These are phyloP conservation scores for Pseudogymnoascus verrucosus DNA, from an alignment of 2,329 filamentous ascomycete genomes.

Conservation along the genomic window DNA sequence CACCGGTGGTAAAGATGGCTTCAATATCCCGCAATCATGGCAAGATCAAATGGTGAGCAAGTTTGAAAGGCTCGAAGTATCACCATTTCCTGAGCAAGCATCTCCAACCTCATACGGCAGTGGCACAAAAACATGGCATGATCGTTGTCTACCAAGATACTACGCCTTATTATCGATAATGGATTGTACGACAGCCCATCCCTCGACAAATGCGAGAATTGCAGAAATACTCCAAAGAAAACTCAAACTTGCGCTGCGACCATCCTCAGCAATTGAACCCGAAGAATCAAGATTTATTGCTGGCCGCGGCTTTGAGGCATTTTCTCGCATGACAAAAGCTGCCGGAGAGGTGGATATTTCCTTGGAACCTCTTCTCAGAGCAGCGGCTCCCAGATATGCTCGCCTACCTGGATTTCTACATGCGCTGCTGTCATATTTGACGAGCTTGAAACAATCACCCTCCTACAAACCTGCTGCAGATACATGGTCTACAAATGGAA, in stretches of 20 bases:
- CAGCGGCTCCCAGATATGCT: constrained; percentile 58
- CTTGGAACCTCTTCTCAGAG: constrained; percentile 58
- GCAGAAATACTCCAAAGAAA: constrained; percentile 58
- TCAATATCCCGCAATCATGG: constrained; percentile 57
- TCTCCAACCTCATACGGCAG: constrained; percentile 45
- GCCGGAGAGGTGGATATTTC: constrained; percentile 49
- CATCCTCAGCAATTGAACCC: constrained; percentile 49
- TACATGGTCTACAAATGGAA: constrained; percentile 12
- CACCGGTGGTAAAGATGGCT: constrained; percentile 43
- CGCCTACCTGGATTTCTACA: constrained; percentile 59
- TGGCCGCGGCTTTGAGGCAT: constrained; percentile 66
- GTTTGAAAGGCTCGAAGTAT: constrained; percentile 57
- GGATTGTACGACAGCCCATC: constrained; percentile 53
- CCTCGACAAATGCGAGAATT: constrained; percentile 58
- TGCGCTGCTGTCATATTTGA: constrained; percentile 50
- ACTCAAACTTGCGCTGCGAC: constrained; percentile 55
- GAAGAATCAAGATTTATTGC: constrained; percentile 65
- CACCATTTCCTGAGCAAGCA: constrained; percentile 56
- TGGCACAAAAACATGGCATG: constrained; percentile 53
- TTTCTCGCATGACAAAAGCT: constrained; percentile 56
- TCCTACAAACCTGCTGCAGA: constrained; percentile 10
- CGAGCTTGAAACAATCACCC: constrained; percentile 16
- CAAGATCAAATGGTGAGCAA: constrained; percentile 64
- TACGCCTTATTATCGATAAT: constrained; percentile 59
- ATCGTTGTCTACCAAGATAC: constrained; percentile 58